A percentile compares a stretch with the other conserved stretches of the same genome.
These are phyloP conservation scores for Hymenoscyphus linearis DNA, from an alignment of 2,329 filamentous ascomycete species.

Conservation along the genomic window DNA sequence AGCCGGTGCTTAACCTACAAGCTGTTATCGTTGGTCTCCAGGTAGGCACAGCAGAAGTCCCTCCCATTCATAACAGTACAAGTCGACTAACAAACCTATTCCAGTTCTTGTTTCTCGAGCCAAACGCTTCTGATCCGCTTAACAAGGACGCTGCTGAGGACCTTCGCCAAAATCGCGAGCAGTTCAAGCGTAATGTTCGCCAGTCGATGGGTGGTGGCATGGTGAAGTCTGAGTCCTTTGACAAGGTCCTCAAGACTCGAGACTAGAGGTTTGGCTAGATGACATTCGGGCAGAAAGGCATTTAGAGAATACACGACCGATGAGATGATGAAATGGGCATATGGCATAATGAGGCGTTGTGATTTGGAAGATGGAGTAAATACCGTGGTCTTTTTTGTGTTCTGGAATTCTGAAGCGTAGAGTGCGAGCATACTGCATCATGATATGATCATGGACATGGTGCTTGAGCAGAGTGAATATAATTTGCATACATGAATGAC, in stretches of 20 bases:
- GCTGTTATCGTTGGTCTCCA: slow-evolving; percentile 92
- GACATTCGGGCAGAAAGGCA: slow-evolving; percentile 1
- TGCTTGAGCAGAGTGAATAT: neutral
- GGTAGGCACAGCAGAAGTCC: slow-evolving; percentile 41
- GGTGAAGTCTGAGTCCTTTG: slow-evolving; percentile 69
- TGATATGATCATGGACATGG: neutral
- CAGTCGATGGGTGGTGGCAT: slow-evolving; percentile 74
- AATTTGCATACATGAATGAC: neutral
- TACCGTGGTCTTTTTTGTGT: slow-evolving; percentile 20
- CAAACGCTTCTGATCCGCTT: slow-evolving; percentile 92
- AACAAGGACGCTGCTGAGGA: slow-evolving; percentile 98
- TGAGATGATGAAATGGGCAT: slow-evolving; percentile 17
- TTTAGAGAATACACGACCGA: slow-evolving; percentile 8
- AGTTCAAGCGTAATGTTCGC: slow-evolving; percentile 87
- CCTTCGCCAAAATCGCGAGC: slow-evolving; percentile 75
- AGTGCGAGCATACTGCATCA: slow-evolving; percentile 1
- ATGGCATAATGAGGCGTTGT: slow-evolving; percentile 29
- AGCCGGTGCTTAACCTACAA: slow-evolving; percentile 94
- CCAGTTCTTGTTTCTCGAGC: slow-evolving; percentile 94
- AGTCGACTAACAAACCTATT: slow-evolving; percentile 8
- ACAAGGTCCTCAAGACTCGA: slow-evolving; percentile 62
- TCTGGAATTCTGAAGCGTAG: slow-evolving; percentile 11
- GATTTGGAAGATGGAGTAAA: slow-evolving; percentile 19
- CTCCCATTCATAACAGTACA: neutral
- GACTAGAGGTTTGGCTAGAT: slow-evolving; percentile 8